These are phyloP conservation scores for Acanthamoeba sp. DNA, from an alignment of 208 protist species.

Conservation along the genomic window DNA sequence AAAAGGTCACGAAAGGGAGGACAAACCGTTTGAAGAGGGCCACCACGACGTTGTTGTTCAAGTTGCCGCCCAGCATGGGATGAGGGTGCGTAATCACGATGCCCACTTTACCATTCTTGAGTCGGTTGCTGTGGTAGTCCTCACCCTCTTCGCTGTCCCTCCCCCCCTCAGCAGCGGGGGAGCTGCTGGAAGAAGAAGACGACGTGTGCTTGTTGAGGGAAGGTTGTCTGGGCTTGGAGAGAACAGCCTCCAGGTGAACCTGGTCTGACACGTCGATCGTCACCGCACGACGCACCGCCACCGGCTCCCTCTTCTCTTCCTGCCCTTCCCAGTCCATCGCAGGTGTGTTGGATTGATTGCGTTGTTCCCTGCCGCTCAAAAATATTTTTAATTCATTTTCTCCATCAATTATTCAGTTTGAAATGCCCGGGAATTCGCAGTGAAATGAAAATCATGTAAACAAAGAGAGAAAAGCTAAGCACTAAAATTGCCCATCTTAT, in stretches of 20 bases:
- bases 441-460: too few relatives aligned
- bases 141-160: not conserved
- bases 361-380: too few relatives aligned
- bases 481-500: too few relatives aligned
- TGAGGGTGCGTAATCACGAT: constrained; percentile 63
- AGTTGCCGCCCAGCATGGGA: constrained; percentile 59
- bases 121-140: not conserved
- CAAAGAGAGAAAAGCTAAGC: too few relatives aligned
- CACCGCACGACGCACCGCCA: not conserved
- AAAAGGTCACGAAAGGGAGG: not conserved
- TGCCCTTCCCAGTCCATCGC: constrained; percentile 56
- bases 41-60: constrained; percentile 66
- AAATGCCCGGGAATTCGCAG: too few relatives aligned
- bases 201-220: not conserved
- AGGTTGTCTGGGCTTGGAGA: constrained; percentile 6
- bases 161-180: not conserved
- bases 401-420: too few relatives aligned
- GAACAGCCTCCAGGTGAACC: constrained; percentile 7
- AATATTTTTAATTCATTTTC: too few relatives aligned
- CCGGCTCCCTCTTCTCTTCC: not conserved
- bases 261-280: constrained; percentile 39
- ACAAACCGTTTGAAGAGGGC: constrained; percentile 65
- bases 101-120: not conserved
- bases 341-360: too few relatives aligned
- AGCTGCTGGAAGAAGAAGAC: not conserved